Percentiles rank a stretch among this genome's conserved stretches.
Evolutionary conservation across 2,329 filamentous ascomycete genomes (phyloP).

Genomic region (Parastagonospora avenae): DNA sequence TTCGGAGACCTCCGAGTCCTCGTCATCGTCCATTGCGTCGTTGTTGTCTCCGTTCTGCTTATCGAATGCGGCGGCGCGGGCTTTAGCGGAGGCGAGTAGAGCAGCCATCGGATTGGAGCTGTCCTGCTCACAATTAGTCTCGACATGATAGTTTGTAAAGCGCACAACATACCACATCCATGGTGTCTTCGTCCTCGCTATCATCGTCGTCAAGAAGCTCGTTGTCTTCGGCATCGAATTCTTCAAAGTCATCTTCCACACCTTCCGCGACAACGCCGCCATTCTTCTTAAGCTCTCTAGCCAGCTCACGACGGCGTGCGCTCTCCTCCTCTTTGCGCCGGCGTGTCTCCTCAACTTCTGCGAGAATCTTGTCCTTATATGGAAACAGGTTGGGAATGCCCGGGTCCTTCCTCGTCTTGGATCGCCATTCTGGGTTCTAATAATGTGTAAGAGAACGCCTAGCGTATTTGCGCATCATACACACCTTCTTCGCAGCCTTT

Average conservation of each 20-base stretch:
- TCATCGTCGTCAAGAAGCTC: slow-evolving; percentile 55
- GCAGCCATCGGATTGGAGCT: slow-evolving; percentile 88
- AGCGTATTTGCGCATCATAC: background rate
- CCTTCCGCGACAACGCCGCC: slow-evolving; percentile 44
- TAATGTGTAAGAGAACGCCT: slow-evolving; percentile 21
- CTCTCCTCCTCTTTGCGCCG: slow-evolving; percentile 78
- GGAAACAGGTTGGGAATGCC: slow-evolving; percentile 97
- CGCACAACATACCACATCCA: slow-evolving; percentile 54
- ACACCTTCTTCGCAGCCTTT: slow-evolving; percentile 83
- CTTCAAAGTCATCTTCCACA: slow-evolving; percentile 37
- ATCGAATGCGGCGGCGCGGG: slow-evolving; percentile 77
- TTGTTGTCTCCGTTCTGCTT: slow-evolving; percentile 65
- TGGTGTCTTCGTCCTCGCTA: slow-evolving; percentile 61
- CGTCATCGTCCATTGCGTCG: slow-evolving; percentile 63
- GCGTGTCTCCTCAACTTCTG: slow-evolving; percentile 91
- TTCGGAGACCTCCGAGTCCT: slow-evolving; percentile 56
- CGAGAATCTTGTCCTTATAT: slow-evolving; percentile 93
- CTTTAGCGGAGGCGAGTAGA: slow-evolving; percentile 81
- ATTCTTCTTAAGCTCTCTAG: slow-evolving; percentile 53
- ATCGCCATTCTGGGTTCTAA: slow-evolving; percentile 92
- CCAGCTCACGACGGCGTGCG: slow-evolving; percentile 71
- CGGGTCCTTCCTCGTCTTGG: slow-evolving; percentile 94
- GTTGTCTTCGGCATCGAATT: slow-evolving; percentile 59
- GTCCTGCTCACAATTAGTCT: slow-evolving; percentile 50
- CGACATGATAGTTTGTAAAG: background rate